These are phyloP conservation scores for Leptographium procerum DNA, from an alignment of 2,329 filamentous ascomycete genomes.

Conservation along the genomic window DNA sequence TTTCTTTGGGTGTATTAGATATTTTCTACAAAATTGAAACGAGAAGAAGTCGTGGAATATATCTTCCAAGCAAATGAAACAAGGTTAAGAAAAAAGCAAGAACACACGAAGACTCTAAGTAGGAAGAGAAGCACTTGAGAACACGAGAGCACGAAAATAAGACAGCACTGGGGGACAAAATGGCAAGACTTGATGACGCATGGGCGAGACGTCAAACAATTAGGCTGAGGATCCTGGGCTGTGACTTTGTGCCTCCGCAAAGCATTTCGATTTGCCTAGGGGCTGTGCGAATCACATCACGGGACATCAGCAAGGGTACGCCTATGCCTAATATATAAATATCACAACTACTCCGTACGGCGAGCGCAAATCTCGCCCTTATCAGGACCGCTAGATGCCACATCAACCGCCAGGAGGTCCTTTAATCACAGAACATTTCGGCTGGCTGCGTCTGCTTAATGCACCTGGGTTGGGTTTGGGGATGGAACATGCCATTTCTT, in stretches of 20 bases:
- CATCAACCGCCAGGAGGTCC: neutral
- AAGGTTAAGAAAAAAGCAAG: neutral
- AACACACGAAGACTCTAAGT: too few species aligned
- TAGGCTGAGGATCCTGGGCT: neutral
- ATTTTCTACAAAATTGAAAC: neutral
- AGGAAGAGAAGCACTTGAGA: neutral
- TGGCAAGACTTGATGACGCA: neutral
- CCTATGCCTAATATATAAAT: neutral
- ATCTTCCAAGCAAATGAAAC: neutral
- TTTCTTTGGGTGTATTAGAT: too few species aligned
- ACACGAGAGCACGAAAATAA: neutral
- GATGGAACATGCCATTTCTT: neutral
- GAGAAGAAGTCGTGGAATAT: neutral
- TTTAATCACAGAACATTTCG: neutral
- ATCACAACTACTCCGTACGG: neutral
- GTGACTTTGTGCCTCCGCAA: neutral
- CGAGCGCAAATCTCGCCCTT: neutral
- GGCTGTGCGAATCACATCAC: neutral
- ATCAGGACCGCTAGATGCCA: neutral
- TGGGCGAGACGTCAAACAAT: neutral
- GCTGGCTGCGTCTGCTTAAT: neutral
- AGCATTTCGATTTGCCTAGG: neutral
- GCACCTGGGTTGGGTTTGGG: neutral
- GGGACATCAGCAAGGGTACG: neutral
- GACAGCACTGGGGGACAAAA: neutral